Base-by-base conservation (phyloP, 306 rosid genomes). In the Astragalus glycyphyllos region DNA sequence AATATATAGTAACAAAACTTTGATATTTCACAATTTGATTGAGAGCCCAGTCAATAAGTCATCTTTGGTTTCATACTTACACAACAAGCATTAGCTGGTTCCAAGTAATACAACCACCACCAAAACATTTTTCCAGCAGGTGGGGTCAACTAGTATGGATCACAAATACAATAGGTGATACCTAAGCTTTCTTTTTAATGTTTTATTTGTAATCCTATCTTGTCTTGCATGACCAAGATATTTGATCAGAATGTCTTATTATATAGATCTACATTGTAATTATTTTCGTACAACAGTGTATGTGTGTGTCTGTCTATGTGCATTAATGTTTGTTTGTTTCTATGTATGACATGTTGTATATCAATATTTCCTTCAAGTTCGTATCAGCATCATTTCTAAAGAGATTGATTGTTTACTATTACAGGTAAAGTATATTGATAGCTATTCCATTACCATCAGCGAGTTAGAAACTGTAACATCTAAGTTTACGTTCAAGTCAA, bases 391-490 rank as follows among this genome's bases (percentile, higher is more conserved):
- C 34, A 38, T 38, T 41, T 74, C 65, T 66, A 15, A 65, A 70
- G 15, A 34, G 58, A 37, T 65, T 67, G 35, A 38, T 31, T 58
- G 61, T 76, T 56, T 42, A 42, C 58, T 41, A 7, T 71, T 80
- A 49, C 79, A 94, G 97, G 95, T 94, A 15, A 94, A 89, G 82
- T 86, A 86, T 65, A 80, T 94, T 23, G 99, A 91, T 79, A 84
- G 95, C 80, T 84, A 89, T 82, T 72, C 87, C 8, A 79, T 89
- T 41, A 78, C 90, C 67, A 80, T 73, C 75, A 67, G 76, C 7
- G 99, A 94, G 85, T 90, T 94, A 53, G 95, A 94, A 77, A 77
- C 90, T 63, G 95, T 94, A 60, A 80, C 92, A 38, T 66, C 91
- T 58, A 80, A 75, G 67, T 91, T 77, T 81, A 82, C 80, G 73